These are phyloP conservation scores for Podospora didyma DNA, from an alignment of 495 filamentous ascomycete species.

Conservation along the genomic window DNA sequence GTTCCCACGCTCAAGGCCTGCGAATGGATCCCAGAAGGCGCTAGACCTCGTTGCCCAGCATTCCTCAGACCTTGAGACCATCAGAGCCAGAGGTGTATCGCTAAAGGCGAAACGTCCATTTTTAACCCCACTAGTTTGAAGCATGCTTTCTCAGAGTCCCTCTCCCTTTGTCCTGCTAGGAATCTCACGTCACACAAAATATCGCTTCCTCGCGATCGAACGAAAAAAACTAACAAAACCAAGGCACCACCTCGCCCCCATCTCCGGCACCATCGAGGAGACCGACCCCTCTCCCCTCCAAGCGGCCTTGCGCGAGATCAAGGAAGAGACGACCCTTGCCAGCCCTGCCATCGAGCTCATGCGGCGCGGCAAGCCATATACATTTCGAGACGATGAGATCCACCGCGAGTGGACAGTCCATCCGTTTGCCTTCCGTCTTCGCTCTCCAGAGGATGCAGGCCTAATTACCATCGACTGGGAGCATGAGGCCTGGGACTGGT, in stretches of 20 bases:
- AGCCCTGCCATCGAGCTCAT: slow-evolving; percentile 43
- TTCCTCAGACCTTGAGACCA: no score
- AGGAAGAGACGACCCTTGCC: slow-evolving; percentile 58
- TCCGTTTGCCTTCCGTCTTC: slow-evolving; percentile 58
- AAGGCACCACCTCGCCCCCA: slow-evolving; percentile 53
- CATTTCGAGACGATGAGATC: slow-evolving; percentile 50
- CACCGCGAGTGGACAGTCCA: slow-evolving; percentile 59
- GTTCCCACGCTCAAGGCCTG: no score
- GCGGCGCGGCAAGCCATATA: slow-evolving; percentile 55
- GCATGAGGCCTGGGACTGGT: slow-evolving; percentile 55
- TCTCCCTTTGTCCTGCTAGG: no score
- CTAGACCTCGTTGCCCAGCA: no score
- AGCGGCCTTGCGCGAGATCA: slow-evolving; percentile 59
- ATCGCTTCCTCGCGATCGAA: neutral
- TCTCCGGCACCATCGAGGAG: slow-evolving; percentile 56
- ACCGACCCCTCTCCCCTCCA: slow-evolving; percentile 45
- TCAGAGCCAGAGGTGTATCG: no score
- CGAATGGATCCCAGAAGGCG: no score
- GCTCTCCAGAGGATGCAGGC: slow-evolving; percentile 25
- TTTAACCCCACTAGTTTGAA: no score
- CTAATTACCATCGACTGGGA: slow-evolving; percentile 60
- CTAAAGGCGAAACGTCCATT: no score
- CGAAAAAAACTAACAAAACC: neutral
- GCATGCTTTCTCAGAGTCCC: no score
- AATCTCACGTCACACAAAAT: neutral